Evolutionary conservation across 106 monocot species (phyloP).

Genomic region (Dendrobium officinale): DNA sequence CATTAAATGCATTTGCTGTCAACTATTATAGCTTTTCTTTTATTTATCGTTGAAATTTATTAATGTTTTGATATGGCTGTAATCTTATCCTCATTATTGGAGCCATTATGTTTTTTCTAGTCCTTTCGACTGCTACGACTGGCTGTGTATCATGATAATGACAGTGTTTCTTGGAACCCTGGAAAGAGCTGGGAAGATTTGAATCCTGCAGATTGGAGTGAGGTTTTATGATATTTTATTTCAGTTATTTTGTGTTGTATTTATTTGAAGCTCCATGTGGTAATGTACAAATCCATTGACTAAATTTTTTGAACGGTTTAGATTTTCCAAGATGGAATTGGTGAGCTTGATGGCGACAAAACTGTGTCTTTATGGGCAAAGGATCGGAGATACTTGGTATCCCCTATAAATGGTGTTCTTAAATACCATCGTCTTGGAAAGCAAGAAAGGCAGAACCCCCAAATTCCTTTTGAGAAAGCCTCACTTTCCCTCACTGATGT

Average conservation of each 20-base stretch:
- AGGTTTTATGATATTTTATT: conserved; percentile 45
- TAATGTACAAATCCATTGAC: not conserved
- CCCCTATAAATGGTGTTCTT: conserved; percentile 93
- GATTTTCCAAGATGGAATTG: conserved; percentile 91
- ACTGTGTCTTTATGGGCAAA: conserved; percentile 36
- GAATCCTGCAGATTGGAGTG: conserved; percentile 68
- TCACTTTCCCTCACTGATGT: conserved; percentile 82
- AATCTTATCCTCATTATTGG: not conserved
- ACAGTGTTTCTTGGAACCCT: conserved; percentile 66
- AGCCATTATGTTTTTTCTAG: conserved; percentile 31
- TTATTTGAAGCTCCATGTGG: not conserved
- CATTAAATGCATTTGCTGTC: not conserved
- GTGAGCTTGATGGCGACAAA: conserved; percentile 26
- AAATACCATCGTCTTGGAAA: conserved; percentile 91
- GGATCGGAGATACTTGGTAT: conserved; percentile 68
- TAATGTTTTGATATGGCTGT: not conserved
- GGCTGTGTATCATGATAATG: conserved; percentile 88
- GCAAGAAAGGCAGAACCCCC: conserved; percentile 59
- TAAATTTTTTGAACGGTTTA: conserved; percentile 12
- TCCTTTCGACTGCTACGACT: conserved; percentile 78
- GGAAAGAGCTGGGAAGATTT: conserved; percentile 85
- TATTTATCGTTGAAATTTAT: not conserved
- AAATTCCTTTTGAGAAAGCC: conserved; percentile 74
- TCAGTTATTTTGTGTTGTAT: not conserved
- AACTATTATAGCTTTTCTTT: not conserved